Base-by-base conservation (phyloP, 2,329 filamentous ascomycete species). In the Fusarium piperis region DNA sequence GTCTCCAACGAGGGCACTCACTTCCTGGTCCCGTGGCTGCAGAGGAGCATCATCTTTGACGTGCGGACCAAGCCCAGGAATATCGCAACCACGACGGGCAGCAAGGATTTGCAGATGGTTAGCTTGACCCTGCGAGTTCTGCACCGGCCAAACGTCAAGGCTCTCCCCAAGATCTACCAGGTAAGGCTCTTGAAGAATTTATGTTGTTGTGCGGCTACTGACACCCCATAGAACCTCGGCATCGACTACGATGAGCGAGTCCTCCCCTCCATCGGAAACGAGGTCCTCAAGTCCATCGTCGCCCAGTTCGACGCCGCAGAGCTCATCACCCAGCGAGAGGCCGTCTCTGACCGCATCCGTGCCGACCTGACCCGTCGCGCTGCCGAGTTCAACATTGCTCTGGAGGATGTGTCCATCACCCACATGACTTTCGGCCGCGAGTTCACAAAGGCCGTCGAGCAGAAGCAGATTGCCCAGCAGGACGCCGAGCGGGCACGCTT, bases 351-450 rank as follows among this genome's bases (percentile, higher is more conserved):
- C 84, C 93, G 95, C 78, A 99, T 99, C 87, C 94, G 94, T 68
- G 88, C 89, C 76, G 96, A 99, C 82, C 91, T 99, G 56, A 92
- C 96, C 80, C 94, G 93, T 86, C 95, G 96, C 78, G 96, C 96
- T 53, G 86, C 92, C 79, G 96, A 99, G 84, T 99, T 99, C 91
- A 97, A 99, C 88, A 99, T 99, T 80, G 94, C 94, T 30, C 93
- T 99, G 60, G 96, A 99, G 85, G 96, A 99, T 80, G 96, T 99
- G 67, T 97, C 94, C 80, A 99, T 99, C 84, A 99, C 96, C 69
- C 96, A 99, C 89, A 99, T 99, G 96, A 99, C 96, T 59, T 99
- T 99, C 81, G 96, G 96, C 77, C 95, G 95, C 83, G 96, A 99
- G 85, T 99, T 99, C 88, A 99, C 96, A 68, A 93, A 94, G 83